Percentiles rank a stretch among this genome's conserved stretches.
Evolutionary conservation across 768 basidiomycete genomes (phyloP).

Genomic region (Kwoniella dejecticola): DNA sequence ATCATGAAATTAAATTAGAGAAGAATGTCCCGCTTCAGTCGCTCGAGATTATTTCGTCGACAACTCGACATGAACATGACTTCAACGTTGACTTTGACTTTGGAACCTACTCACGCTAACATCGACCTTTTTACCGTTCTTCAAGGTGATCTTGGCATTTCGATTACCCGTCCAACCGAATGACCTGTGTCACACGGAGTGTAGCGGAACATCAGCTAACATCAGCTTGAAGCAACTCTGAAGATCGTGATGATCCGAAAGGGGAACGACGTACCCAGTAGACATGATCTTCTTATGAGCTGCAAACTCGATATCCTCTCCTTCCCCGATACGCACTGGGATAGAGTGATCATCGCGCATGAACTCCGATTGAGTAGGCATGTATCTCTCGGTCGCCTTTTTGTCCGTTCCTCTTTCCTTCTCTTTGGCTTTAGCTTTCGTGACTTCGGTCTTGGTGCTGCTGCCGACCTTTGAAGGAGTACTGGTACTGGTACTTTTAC

Average conservation of each 20-base stretch:
- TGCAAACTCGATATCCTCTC: background rate
- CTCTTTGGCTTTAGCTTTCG: background rate
- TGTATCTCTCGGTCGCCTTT: no score
- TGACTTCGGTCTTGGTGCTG: no score
- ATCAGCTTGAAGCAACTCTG: no score
- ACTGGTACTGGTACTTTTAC: no score
- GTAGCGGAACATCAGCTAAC: no score
- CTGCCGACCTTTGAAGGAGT: no score
- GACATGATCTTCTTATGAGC: constrained; percentile 11
- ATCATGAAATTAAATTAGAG: no score
- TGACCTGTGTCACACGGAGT: no score
- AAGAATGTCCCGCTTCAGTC: no score
- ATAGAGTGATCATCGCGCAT: background rate
- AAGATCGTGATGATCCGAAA: background rate
- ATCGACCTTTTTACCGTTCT: background rate
- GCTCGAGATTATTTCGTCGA: no score
- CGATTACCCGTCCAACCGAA: constrained; percentile 16
- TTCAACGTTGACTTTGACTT: no score
- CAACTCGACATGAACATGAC: no score
- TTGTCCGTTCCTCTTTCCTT: background rate
- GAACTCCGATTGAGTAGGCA: constrained; percentile 5
- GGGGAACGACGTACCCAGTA: constrained; percentile 16
- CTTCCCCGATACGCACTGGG: constrained; percentile 1
- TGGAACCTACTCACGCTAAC: constrained; percentile 16
- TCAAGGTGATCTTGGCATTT: constrained; percentile 4